phyloP scores from a whole-genome alignment of 2,329 filamentous ascomycete genomes.

The Colletotrichum aenigma region DNA sequence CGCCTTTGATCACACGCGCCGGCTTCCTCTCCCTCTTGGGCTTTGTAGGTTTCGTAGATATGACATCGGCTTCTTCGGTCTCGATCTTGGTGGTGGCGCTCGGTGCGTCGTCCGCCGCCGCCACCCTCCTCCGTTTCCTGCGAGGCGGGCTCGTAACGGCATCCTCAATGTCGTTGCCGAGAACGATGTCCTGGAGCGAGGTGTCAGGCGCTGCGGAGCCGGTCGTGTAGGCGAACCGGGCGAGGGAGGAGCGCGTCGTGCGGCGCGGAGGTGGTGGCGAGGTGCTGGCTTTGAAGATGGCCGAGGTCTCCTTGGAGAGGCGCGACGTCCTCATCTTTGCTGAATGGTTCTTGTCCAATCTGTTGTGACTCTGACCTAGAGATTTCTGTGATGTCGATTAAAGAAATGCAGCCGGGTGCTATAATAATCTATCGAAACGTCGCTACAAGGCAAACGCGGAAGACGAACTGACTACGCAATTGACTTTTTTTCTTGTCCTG shows the following conservation, averaged over 20 bases:
- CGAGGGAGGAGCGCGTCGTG: conserved; percentile 53
- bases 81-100: conserved; percentile 37
- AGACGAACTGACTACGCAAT: neutral
- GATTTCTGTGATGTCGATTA: neutral
- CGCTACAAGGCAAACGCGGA: neutral
- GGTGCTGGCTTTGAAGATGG: conserved; percentile 51
- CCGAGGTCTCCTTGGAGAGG: conserved; percentile 62
- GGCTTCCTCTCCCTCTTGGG: conserved; percentile 46
- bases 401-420: neutral
- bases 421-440: neutral
- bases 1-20: conserved; percentile 42
- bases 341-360: neutral
- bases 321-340: conserved; percentile 59
- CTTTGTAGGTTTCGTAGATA: conserved; percentile 21
- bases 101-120: conserved; percentile 24
- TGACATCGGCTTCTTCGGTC: conserved; percentile 33
- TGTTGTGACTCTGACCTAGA: neutral
- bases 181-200: neutral
- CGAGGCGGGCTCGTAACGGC: conserved; percentile 32
- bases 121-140: conserved; percentile 54
- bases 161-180: conserved; percentile 63
- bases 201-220: conserved; percentile 18
- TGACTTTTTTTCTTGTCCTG: neutral
- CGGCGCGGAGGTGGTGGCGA: conserved; percentile 42
- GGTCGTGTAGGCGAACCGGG: conserved; percentile 48